Base-by-base conservation (phyloP, 2,329 filamentous ascomycete species). In the Ophiostoma fasciatum region DNA sequence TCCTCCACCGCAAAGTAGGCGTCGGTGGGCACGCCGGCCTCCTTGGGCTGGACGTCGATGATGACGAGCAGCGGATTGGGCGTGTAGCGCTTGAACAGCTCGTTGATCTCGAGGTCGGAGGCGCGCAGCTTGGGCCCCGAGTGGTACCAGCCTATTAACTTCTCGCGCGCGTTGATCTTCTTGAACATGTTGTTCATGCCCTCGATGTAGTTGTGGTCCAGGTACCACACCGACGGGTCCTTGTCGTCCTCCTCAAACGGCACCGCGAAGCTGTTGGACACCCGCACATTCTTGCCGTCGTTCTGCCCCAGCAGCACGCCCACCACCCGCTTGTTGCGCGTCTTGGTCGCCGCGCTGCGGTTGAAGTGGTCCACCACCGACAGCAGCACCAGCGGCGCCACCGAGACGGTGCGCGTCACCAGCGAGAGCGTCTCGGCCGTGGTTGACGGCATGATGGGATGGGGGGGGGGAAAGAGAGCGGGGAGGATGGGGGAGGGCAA, bases 111-210 rank as follows among this genome's bases (percentile, higher is more conserved):
- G 48, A 98, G 66, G 67, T 98, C 90, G 31, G 90, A 94, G 38
- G 87, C 88, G 55, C 90, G 78, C 52, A 98, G 70, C 69, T 96
- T 98, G 27, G 90, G 90, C 28, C 90, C 90, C 15, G 90, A 93
- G 63, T 98, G 90, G 61, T 98, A 98, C 90, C 90, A 98, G 54
- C 90, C 90, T 70, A 98, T 92, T 58, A 98, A 72, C 75, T 96
- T 96, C 66, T 98, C 90, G 45, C 83, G 71, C 42, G 90, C 90
- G 65, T 98, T 98, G 69, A 98, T 87, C 66, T 96, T 96, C 70
- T 98, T 98, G 73, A 98, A 98, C 90, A 98, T 98, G 61, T 96
- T 90, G 64, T 90, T 93, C 90, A 98, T 98, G 49, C 80, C 83
- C 62, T 98, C 90, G 59, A 98, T 82, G 54, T 94, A 98, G 71